Conservation (phyloP, 2,329 filamentous ascomycete genomes). For the Penicillium sp. region DNA sequence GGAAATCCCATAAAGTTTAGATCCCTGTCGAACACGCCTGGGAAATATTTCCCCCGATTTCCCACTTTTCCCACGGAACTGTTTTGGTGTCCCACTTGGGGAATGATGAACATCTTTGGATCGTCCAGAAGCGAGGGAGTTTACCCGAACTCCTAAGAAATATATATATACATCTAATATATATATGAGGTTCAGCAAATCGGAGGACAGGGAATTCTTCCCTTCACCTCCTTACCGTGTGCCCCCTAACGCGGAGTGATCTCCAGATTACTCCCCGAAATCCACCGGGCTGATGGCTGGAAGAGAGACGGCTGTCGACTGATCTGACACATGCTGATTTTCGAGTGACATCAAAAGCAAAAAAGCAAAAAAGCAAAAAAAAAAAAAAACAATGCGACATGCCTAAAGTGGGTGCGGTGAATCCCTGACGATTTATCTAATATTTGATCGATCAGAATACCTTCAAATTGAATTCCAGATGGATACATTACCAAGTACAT, state of each 20-base stretch:
- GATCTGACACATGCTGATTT: conserved; percentile 10
- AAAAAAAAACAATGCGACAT: neutral
- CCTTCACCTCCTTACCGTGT: conserved; percentile 5
- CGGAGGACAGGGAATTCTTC: conserved; percentile 11
- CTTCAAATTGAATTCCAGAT: neutral
- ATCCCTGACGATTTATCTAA: neutral
- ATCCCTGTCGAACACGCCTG: neutral
- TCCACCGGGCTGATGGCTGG: neutral
- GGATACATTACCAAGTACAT: neutral
- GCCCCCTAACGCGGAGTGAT: conserved; percentile 5
- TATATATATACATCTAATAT: neutral
- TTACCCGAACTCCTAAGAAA: neutral
- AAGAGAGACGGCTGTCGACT: conserved; percentile 4
- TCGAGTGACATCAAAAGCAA: neutral
- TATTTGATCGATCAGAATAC: conserved; percentile 7
- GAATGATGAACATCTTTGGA: conserved; percentile 3
- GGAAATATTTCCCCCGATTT: neutral
- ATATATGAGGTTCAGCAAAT: conserved; percentile 8
- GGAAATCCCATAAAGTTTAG: conserved; percentile 2
- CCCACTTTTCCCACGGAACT: neutral
- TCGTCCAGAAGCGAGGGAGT: conserved; percentile 1
- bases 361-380: neutral
- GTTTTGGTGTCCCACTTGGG: conserved; percentile 1
- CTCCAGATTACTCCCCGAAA: conserved; percentile 7
- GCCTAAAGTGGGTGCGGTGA: neutral